Evolutionary conservation across 2,329 filamentous ascomycete genomes (phyloP).

Genomic region (Cercospora sp.): DNA sequence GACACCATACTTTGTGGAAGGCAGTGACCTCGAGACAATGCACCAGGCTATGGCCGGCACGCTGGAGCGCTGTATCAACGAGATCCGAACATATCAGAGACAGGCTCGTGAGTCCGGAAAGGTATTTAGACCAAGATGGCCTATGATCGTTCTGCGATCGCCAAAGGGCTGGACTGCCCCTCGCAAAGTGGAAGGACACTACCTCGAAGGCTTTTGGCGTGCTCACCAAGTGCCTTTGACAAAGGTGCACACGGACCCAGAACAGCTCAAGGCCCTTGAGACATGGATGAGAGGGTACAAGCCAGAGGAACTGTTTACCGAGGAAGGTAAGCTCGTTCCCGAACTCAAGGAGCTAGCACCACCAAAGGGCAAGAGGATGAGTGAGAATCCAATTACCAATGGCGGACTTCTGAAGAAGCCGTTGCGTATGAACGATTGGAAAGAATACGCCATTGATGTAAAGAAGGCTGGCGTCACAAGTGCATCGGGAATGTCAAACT

Average conservation of each 20-base stretch:
- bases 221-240: constrained; percentile 76
- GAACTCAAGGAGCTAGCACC: constrained; percentile 67
- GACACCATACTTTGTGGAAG: constrained; percentile 78
- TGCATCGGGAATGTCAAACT: constrained; percentile 67
- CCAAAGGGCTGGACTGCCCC: constrained; percentile 81
- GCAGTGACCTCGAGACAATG: constrained; percentile 71
- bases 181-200: constrained; percentile 68
- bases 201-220: constrained; percentile 74
- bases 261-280: constrained; percentile 68
- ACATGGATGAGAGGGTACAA: constrained; percentile 76
- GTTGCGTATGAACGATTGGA: constrained; percentile 69
- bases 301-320: constrained; percentile 68
- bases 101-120: constrained; percentile 69
- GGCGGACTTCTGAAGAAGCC: constrained; percentile 68
- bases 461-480: constrained; percentile 55
- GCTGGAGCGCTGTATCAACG: constrained; percentile 67
- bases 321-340: constrained; percentile 61
- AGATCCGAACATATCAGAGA: constrained; percentile 70
- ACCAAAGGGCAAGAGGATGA: constrained; percentile 67
- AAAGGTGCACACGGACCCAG: constrained; percentile 62
- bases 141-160: constrained; percentile 74
- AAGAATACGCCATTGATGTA: constrained; percentile 63
- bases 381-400: constrained; percentile 73
- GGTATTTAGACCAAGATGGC: constrained; percentile 70
- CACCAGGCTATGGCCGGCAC: constrained; percentile 80